These are phyloP conservation scores for Dendrobium nobile DNA, from an alignment of 106 monocot genomes.

Conservation along the genomic window DNA sequence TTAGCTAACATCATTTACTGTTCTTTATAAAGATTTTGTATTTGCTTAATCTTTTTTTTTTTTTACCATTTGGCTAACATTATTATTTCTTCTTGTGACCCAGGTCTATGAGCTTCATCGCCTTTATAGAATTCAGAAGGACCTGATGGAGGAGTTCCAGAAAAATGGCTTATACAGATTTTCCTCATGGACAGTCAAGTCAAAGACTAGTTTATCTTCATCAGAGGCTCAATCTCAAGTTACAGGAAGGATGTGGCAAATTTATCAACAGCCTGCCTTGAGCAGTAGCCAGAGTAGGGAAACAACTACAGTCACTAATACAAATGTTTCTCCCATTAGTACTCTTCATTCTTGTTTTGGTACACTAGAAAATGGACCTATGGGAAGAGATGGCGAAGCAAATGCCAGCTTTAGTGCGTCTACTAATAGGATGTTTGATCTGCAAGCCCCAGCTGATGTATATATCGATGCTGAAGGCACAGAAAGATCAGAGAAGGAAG, in stretches of 20 bases:
- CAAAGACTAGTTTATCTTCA: slow-evolving; percentile 14
- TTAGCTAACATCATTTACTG: too few species aligned
- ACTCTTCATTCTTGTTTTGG: background rate
- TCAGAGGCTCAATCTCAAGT: slow-evolving; percentile 11
- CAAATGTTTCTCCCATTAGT: slow-evolving; percentile 6
- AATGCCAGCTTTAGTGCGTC: background rate
- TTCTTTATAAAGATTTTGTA: background rate
- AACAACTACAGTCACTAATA: slow-evolving; percentile 12
- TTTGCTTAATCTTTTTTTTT: background rate
- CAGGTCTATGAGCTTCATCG: slow-evolving; percentile 69
- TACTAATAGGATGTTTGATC: slow-evolving; percentile 28
- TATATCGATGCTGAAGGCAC: slow-evolving; percentile 23
- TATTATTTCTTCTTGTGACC: background rate
- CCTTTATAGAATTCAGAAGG: slow-evolving; percentile 52
- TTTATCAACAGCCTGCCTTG: slow-evolving; percentile 5
- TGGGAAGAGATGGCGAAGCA: background rate
- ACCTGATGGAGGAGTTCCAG: slow-evolving; percentile 50
- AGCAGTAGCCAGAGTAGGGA: background rate
- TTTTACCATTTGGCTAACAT: background rate
- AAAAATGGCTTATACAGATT: slow-evolving; percentile 16
- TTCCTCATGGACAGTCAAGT: slow-evolving; percentile 7
- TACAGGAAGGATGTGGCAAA: slow-evolving; percentile 15
- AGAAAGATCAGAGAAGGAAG: slow-evolving; percentile 9
- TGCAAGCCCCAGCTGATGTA: slow-evolving; percentile 49
- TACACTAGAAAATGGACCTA: slow-evolving; percentile 12